Evolutionary conservation across 257 asterid genomes (phyloP).

Genomic region (Rauvolfia tetraphylla): DNA sequence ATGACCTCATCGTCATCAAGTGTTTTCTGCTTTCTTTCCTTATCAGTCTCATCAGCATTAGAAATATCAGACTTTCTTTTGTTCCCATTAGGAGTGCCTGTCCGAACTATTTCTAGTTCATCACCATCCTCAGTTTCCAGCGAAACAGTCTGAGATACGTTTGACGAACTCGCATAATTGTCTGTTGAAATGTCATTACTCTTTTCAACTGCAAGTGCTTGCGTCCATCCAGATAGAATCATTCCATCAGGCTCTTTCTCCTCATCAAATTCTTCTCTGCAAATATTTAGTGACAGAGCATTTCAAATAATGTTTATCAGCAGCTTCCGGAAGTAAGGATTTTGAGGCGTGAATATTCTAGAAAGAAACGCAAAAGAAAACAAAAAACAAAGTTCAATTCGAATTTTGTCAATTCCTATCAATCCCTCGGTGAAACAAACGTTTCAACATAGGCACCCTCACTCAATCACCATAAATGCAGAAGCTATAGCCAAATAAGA

Average conservation of each 20-base stretch:
- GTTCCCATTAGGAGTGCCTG: constrained; percentile 37
- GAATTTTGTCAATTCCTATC: neutral
- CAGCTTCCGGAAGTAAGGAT: neutral
- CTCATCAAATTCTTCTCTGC: constrained; percentile 88
- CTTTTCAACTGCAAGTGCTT: constrained; percentile 44
- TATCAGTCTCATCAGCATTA: constrained; percentile 25
- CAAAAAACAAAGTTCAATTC: neutral
- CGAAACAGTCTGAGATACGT: constrained; percentile 37
- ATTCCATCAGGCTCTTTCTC: constrained; percentile 95
- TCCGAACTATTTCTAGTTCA: constrained; percentile 45
- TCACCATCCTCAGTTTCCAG: constrained; percentile 48
- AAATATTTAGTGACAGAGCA: constrained; percentile 11
- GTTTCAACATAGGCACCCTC: neutral
- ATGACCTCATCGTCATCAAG: constrained; percentile 29
- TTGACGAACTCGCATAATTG: constrained; percentile 69
- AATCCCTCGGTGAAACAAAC: neutral
- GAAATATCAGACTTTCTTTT: constrained; percentile 59
- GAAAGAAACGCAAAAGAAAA: neutral
- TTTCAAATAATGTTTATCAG: constrained; percentile 2
- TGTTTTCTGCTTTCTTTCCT: constrained; percentile 41
- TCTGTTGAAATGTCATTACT: constrained; percentile 32
- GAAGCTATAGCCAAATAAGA: neutral
- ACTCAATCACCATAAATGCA: neutral
- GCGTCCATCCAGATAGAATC: constrained; percentile 86
- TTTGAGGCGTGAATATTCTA: neutral